Percentiles rank a stretch among this genome's conserved stretches.
Conservation (phyloP, 129 eudicot species). For the Pittosporum tobira region DNA sequence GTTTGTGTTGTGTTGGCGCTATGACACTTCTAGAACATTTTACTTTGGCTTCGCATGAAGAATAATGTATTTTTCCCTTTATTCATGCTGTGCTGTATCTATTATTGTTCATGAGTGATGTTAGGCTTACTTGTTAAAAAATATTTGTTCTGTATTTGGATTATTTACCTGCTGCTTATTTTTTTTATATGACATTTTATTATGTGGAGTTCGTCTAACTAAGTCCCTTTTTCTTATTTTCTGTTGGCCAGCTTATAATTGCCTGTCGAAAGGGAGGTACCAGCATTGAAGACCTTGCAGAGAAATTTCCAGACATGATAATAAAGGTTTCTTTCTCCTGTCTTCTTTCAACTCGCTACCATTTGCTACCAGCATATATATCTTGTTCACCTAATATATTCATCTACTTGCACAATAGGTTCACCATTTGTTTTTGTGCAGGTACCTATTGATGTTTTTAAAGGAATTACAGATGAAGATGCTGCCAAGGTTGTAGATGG, state of each 20-base stretch:
- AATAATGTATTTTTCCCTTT: too few species aligned
- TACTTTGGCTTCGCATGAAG: too few species aligned
- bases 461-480: conserved; percentile 96
- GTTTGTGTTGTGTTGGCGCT: too few species aligned
- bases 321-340: conserved; percentile 48
- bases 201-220: background rate
- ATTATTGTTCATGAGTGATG: too few species aligned
- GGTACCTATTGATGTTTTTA: conserved; percentile 95
- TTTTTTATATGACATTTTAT: background rate
- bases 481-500: conserved; percentile 99
- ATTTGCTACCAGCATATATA: too few species aligned
- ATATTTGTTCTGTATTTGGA: conserved; percentile 72
- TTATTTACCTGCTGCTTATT: too few species aligned
- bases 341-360: background rate
- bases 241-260: conserved; percentile 61
- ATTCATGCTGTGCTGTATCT: too few species aligned
- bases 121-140: too few species aligned
- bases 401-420: background rate
- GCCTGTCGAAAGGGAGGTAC: conserved; percentile 96
- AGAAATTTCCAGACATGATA: conserved; percentile 87
- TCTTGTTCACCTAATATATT: conserved; percentile 1
- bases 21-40: too few species aligned
- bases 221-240: conserved; percentile 9
- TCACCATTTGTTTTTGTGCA: conserved; percentile 14
- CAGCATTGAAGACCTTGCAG: conserved; percentile 99